phyloP scores from a whole-genome alignment of 2,329 filamentous ascomycete species.

The Ceratocystis alfenasii region DNA sequence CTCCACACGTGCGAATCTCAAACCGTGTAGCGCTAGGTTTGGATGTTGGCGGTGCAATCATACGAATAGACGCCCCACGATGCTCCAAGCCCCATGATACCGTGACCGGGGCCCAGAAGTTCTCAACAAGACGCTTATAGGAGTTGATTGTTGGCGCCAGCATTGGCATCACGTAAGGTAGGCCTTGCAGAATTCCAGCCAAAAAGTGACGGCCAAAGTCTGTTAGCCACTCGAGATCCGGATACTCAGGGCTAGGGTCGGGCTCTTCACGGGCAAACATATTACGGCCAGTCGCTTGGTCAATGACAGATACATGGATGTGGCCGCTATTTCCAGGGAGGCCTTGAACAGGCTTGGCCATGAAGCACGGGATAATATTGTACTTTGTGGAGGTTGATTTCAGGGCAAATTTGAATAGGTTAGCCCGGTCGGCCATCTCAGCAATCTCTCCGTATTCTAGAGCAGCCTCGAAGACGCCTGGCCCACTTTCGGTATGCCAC shows the following conservation, averaged over 20 bases:
- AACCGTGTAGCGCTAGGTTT: conserved; percentile 80
- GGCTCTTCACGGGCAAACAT: conserved; percentile 62
- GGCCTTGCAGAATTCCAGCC: conserved; percentile 73
- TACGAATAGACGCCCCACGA: conserved; percentile 75
- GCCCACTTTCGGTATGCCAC: conserved; percentile 91
- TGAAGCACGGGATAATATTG: conserved; percentile 93
- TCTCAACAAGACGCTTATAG: conserved; percentile 95
- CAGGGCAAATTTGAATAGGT: conserved; percentile 81
- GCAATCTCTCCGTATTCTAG: conserved; percentile 80
- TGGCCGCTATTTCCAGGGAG: conserved; percentile 92
- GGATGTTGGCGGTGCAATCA: conserved; percentile 79
- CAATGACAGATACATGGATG: conserved; percentile 83
- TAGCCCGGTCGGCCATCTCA: conserved; percentile 83
- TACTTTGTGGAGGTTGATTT: conserved; percentile 79
- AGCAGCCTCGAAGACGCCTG: conserved; percentile 89
- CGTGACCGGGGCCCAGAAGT: conserved; percentile 97
- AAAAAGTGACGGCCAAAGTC: conserved; percentile 88
- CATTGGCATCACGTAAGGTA: conserved; percentile 92
- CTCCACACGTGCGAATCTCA: conserved; percentile 86
- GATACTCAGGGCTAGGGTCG: conserved; percentile 59
- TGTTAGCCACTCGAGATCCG: conserved; percentile 67
- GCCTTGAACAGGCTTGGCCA: conserved; percentile 90
- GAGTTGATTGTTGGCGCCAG: conserved; percentile 92
- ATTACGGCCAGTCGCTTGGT: conserved; percentile 64
- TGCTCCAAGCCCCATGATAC: conserved; percentile 97